A percentile compares a stretch with the other conserved stretches of the same genome.
These are phyloP conservation scores for Alternaria alternata DNA, from an alignment of 2,329 filamentous ascomycete genomes.

Conservation along the genomic window DNA sequence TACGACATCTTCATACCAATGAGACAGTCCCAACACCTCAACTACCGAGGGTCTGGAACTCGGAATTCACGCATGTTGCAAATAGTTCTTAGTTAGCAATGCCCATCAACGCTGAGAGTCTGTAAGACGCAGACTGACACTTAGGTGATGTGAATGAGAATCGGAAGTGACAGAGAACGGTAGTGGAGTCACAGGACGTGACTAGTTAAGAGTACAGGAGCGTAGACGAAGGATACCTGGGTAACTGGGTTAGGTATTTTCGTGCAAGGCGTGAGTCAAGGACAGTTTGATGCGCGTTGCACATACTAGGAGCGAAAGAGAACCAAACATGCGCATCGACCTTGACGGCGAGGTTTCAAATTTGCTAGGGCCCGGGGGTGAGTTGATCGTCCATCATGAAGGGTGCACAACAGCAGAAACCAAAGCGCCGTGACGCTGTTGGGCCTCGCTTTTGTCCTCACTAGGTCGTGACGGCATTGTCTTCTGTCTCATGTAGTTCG, in stretches of 20 bases:
- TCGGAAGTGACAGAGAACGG: conserved; percentile 9
- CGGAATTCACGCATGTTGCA: conserved; percentile 31
- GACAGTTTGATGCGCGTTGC: background rate
- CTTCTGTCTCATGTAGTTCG: background rate
- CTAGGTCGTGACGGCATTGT: background rate
- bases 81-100: conserved; percentile 28
- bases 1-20: conserved; percentile 14
- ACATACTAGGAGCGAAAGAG: background rate
- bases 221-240: conserved; percentile 27
- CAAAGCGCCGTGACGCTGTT: background rate
- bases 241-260: background rate
- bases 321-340: background rate
- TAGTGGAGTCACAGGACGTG: conserved; percentile 14
- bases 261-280: background rate
- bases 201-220: conserved; percentile 21
- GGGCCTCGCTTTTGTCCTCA: background rate
- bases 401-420: background rate
- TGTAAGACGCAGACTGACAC: conserved; percentile 7
- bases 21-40: conserved; percentile 16
- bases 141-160: background rate
- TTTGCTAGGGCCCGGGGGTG: background rate
- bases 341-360: background rate
- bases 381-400: background rate
- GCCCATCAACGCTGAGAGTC: conserved; percentile 13
- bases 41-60: conserved; percentile 26